phyloP scores from a whole-genome alignment of 2,329 filamentous ascomycete genomes.

The Stachybotrys echinatus region DNA sequence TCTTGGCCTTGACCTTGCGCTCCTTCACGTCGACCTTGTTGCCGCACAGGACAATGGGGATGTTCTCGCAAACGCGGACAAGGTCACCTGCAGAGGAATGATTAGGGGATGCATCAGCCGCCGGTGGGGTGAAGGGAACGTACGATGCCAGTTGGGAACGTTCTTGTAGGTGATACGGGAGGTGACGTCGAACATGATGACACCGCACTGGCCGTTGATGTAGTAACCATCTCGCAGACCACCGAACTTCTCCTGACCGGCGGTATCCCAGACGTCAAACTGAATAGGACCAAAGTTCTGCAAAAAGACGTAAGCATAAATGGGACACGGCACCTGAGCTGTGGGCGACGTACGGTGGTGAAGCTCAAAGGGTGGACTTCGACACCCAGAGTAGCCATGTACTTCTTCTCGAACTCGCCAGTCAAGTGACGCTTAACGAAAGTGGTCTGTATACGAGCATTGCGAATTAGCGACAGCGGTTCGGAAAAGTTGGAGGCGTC shows the following conservation, averaged over 20 bases:
- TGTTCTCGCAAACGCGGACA: slow-evolving; percentile 98
- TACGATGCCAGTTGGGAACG: slow-evolving; percentile 99
- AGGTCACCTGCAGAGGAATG: slow-evolving; percentile 66
- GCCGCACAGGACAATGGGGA: slow-evolving; percentile 94
- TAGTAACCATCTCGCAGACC: slow-evolving; percentile 99
- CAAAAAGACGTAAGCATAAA: slow-evolving; percentile 17
- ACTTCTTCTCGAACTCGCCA: slow-evolving; percentile 99
- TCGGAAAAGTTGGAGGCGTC: not conserved
- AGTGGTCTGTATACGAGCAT: slow-evolving; percentile 65
- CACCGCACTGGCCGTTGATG: slow-evolving; percentile 99
- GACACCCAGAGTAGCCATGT: slow-evolving; percentile 98
- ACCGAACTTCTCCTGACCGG: slow-evolving; percentile 99
- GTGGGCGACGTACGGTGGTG: slow-evolving; percentile 73
- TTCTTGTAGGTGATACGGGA: slow-evolving; percentile 99
- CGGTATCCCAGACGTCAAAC: slow-evolving; percentile 99
- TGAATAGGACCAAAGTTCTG: slow-evolving; percentile 94
- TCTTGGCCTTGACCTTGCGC: slow-evolving; percentile 99
- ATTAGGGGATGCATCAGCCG: not conserved
- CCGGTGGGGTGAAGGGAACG: not conserved
- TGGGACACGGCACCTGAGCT: slow-evolving; percentile 7
- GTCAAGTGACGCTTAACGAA: slow-evolving; percentile 99
- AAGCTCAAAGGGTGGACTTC: slow-evolving; percentile 98
- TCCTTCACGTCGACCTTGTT: slow-evolving; percentile 99
- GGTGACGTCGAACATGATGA: slow-evolving; percentile 99
- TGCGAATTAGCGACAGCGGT: not conserved